These are phyloP conservation scores for Colletotrichum kahawae DNA, from an alignment of 2,329 filamentous ascomycete genomes.

Conservation along the genomic window DNA sequence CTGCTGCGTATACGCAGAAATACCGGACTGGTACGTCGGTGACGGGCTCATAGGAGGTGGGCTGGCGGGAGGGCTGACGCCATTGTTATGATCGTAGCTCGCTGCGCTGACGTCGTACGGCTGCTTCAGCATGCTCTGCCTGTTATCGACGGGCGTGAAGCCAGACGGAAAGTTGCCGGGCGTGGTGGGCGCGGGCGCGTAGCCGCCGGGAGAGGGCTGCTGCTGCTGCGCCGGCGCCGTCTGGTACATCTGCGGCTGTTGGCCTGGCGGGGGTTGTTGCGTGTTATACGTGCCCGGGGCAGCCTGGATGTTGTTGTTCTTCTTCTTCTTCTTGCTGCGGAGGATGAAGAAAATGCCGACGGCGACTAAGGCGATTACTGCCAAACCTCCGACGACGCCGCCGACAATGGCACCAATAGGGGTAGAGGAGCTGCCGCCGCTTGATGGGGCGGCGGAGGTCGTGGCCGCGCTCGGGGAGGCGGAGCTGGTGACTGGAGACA, in stretches of 20 bases:
- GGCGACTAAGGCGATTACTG: conserved; percentile 30
- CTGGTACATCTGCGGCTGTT: conserved; percentile 20
- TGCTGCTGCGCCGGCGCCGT: conserved; percentile 25
- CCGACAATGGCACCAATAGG: conserved; percentile 42
- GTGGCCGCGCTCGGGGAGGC: background rate
- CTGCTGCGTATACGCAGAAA: background rate
- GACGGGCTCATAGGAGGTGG: conserved; percentile 22
- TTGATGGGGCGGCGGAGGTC: conserved; percentile 25
- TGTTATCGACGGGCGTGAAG: conserved; percentile 22
- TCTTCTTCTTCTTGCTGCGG: conserved; percentile 29
- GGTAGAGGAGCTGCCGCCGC: conserved; percentile 33
- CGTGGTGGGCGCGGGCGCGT: conserved; percentile 8
- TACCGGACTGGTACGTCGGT: conserved; percentile 14
- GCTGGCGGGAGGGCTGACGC: conserved; percentile 25
- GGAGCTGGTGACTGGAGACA: background rate
- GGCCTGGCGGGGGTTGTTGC: background rate
- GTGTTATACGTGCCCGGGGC: background rate
- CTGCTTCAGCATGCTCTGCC: conserved; percentile 27
- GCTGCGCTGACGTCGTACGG: conserved; percentile 13
- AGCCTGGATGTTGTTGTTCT: conserved; percentile 10
- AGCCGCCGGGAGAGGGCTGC: conserved; percentile 17
- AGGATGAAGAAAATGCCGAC: conserved; percentile 33
- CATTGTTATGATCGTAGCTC: conserved; percentile 18
- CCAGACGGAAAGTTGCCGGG: conserved; percentile 3
- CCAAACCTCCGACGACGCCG: conserved; percentile 41